phyloP scores from a whole-genome alignment of 2,329 filamentous ascomycete species.

The Stachybotrys echinatus region DNA sequence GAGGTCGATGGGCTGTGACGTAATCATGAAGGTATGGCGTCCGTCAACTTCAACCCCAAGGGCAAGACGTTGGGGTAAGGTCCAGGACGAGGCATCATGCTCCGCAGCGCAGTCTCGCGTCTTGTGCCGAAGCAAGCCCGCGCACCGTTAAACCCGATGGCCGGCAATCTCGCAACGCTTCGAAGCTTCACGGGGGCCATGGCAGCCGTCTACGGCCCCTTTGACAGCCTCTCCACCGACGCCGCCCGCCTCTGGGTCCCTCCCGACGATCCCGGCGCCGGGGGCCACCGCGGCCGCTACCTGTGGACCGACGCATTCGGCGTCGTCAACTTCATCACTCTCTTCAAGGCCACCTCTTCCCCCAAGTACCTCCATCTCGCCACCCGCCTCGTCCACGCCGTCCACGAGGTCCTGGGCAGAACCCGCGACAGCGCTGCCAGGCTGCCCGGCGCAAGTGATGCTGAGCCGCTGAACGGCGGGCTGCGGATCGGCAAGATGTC shows the following conservation, averaged over 20 bases:
- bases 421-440: slow-evolving; percentile 41
- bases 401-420: slow-evolving; percentile 47
- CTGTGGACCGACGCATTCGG: slow-evolving; percentile 59
- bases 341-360: slow-evolving; percentile 33
- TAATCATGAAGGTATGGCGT: too few species aligned
- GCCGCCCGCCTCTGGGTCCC: slow-evolving; percentile 35
- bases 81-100: too few species aligned
- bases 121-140: too few species aligned
- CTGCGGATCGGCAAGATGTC: slow-evolving; percentile 52
- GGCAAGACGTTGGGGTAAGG: not conserved
- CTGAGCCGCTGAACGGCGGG: slow-evolving; percentile 46
- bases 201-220: slow-evolving; percentile 30
- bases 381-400: slow-evolving; percentile 38
- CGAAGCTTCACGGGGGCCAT: slow-evolving; percentile 29
- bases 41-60: too few species aligned
- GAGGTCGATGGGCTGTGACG: too few species aligned
- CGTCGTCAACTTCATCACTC: slow-evolving; percentile 52
- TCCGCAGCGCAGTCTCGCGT: too few species aligned
- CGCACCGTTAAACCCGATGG: too few species aligned
- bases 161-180: too few species aligned
- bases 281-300: slow-evolving; percentile 52
- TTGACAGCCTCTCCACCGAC: slow-evolving; percentile 13
- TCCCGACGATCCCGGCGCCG: slow-evolving; percentile 37
- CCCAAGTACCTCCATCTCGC: slow-evolving; percentile 43
- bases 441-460: slow-evolving; percentile 46